These are phyloP conservation scores for Coemansia umbellata DNA, from an alignment of 192 early-diverging fungal genomes.

Conservation along the genomic window DNA sequence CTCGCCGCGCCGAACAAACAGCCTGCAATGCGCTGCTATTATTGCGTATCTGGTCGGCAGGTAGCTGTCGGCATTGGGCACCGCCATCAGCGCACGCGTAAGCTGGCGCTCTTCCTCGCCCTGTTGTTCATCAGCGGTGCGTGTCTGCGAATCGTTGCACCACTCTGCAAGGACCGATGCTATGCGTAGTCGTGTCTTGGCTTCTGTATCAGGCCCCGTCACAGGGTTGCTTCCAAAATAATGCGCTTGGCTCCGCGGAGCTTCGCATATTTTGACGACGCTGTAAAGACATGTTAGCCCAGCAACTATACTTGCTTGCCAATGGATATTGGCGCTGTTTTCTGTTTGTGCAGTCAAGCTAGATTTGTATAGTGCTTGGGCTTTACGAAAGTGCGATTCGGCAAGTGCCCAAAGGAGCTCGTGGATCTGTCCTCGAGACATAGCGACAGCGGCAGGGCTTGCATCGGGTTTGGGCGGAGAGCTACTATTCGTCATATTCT, in stretches of 20 bases:
- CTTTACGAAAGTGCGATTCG: conserved; percentile 32
- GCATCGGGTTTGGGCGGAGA: neutral
- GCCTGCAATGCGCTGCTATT: conserved; percentile 25
- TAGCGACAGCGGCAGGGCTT: neutral
- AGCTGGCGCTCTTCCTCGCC: conserved; percentile 33
- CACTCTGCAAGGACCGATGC: conserved; percentile 34
- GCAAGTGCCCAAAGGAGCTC: conserved; percentile 26
- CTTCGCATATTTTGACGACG: conserved; percentile 22
- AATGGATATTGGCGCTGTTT: neutral
- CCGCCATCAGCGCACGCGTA: conserved; percentile 26
- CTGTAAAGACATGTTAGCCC: conserved; percentile 33
- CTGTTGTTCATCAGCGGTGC: neutral
- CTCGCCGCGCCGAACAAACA: conserved; percentile 26
- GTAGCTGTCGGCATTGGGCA: conserved; percentile 26
- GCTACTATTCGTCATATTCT: neutral
- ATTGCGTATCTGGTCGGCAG: conserved; percentile 14
- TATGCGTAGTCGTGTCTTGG: conserved; percentile 40
- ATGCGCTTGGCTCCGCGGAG: conserved; percentile 3
- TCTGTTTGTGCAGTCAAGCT: neutral
- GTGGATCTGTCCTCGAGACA: conserved; percentile 11
- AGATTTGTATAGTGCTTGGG: conserved; percentile 9
- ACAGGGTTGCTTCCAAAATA: conserved; percentile 2
- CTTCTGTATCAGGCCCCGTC: conserved; percentile 31
- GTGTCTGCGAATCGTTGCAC: conserved; percentile 1
- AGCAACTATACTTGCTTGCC: conserved; percentile 15